Evolutionary conservation across 2,329 filamentous ascomycete species (phyloP), one percentile per base, ranked within the genome.

Genomic region (Exophiala xenobiotica): DNA sequence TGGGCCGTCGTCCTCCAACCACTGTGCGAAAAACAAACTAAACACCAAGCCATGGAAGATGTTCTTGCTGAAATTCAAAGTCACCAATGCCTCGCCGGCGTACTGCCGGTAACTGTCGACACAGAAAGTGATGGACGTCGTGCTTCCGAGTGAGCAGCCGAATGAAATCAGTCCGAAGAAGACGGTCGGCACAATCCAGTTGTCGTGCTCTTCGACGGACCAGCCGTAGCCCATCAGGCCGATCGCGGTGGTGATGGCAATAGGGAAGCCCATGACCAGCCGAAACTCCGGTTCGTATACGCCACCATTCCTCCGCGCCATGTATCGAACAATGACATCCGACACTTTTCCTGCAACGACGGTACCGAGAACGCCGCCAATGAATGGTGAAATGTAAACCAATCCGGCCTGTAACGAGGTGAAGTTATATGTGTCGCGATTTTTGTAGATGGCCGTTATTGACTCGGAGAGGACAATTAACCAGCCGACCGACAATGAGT

Each of bases 221-320:
- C 92, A 97, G n/a, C 92, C 92, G 64, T 93, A 97, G 2, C 90
- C 92, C 84, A 96, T 95, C 12, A 97, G 79, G 0, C 93, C 93
- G 24, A 92, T 82, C 1, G 85, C 82, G 0, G 91, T 96, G 3
- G 83, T 83, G 47, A 96, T 63, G 1, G 86, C 76, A 24, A 96
- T 85, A 0, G 91, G 92, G 2, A 86, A 70, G 0, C 83, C 88
- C 92, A 97, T 96, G 37, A 95, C 79, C 0, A 96, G 79, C 5
- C 91, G 82, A 65, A 95, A 97, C 68, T 97, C 92, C 1, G 92
- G 92, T 68, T 97, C 92, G 67, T 96, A 97, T 2, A 97, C 75
- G 1, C 92, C 92, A n/a, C 88, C 90, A 61, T 97, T 97, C 22
- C 85, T 83, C 27, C 85, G 80, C 2, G 89, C 80, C 86, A 97